Percentiles rank a stretch among this genome's conserved stretches.
Conservation (phyloP, 2,329 filamentous ascomycete genomes). For the Botrytis paeoniae region DNA sequence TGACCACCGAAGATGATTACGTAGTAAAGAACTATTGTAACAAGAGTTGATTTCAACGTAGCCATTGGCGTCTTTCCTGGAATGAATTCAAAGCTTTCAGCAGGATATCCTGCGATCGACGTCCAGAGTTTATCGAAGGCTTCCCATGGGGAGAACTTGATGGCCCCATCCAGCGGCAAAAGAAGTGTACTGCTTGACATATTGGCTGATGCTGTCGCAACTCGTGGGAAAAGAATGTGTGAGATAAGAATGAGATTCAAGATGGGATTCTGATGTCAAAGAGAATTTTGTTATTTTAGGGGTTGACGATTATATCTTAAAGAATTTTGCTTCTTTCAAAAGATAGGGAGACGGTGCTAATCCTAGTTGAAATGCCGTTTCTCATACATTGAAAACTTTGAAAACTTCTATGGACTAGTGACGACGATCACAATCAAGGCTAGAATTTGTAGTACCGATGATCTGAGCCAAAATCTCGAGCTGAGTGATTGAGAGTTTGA, state of each 20-base stretch:
- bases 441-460: background rate
- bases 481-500: background rate
- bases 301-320: conserved; percentile 12
- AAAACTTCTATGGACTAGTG: background rate
- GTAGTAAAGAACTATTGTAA: conserved; percentile 86
- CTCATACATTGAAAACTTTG: background rate
- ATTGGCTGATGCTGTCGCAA: background rate
- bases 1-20: conserved; percentile 88
- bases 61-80: conserved; percentile 84
- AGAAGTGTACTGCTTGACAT: conserved; percentile 25
- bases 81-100: conserved; percentile 80
- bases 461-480: background rate
- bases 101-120: conserved; percentile 72
- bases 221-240: background rate
- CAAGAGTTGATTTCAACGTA: conserved; percentile 76
- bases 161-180: conserved; percentile 19
- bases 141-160: conserved; percentile 59
- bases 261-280: background rate
- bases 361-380: background rate
- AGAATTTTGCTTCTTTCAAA: background rate
- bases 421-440: background rate
- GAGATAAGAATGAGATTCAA: background rate
- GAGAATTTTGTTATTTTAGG: background rate
- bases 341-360: background rate
- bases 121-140: conserved; percentile 88